Conservation (phyloP, 352 stramenopile species). For the Phytophthora quininea region DNA sequence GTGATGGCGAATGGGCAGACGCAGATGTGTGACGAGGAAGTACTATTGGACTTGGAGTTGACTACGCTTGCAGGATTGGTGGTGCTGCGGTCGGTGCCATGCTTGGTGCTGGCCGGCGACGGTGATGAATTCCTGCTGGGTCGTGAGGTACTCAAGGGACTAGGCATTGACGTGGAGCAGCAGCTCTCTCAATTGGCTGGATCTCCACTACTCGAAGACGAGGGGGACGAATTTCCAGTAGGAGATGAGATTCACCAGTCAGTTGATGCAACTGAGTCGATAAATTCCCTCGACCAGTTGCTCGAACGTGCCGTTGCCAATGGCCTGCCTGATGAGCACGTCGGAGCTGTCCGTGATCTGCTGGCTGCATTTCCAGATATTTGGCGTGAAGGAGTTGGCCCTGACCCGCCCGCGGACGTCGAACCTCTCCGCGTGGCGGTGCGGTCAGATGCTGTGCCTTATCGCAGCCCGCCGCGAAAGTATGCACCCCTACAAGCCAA, state of each 20-base stretch:
- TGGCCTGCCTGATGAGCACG: neutral
- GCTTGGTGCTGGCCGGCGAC: neutral
- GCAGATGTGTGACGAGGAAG: constrained; percentile 3
- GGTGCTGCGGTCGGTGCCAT: neutral
- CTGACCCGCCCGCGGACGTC: neutral
- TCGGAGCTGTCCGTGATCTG: neutral
- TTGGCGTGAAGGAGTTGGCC: neutral
- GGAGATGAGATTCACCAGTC: neutral
- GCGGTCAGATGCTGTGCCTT: neutral
- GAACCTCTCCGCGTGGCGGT: constrained; percentile 1
- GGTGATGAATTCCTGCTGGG: constrained; percentile 18
- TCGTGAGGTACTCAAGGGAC: neutral
- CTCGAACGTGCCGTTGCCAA: neutral
- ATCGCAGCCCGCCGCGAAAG: constrained; percentile 4
- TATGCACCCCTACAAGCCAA: constrained; percentile 10
- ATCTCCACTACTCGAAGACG: neutral
- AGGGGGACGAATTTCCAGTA: constrained; percentile 6
- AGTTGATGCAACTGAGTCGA: neutral
- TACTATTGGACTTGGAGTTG: constrained; percentile 13
- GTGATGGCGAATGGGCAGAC: constrained; percentile 11
- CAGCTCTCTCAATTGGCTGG: constrained; percentile 8
- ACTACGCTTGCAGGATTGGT: constrained; percentile 8
- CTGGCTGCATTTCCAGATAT: neutral
- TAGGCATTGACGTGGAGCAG: constrained; percentile 9
- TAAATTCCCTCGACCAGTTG: neutral